phyloP scores from a whole-genome alignment of 2,329 filamentous ascomycete genomes.

The Paracoccidioides lutzii region DNA sequence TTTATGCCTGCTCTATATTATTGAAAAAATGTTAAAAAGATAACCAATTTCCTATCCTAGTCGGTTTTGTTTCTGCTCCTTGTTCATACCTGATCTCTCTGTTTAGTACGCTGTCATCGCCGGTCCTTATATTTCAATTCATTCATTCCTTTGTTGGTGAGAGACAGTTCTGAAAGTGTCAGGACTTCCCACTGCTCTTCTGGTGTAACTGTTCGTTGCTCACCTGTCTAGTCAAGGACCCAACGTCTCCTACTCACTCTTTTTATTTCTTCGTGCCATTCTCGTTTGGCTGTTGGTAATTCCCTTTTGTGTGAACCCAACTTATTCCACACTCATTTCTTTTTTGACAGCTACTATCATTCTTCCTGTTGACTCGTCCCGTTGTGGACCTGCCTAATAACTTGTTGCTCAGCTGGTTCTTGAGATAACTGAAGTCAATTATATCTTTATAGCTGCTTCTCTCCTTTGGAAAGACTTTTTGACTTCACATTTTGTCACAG shows the following conservation, averaged over 20 bases:
- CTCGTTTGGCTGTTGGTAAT: background rate
- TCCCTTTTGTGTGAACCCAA: background rate
- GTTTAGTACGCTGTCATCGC: background rate
- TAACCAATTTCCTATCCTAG: background rate
- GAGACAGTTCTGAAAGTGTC: background rate
- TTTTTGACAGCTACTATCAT: background rate
- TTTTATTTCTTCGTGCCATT: background rate
- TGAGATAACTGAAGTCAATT: background rate
- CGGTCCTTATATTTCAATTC: background rate
- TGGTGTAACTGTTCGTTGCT: background rate
- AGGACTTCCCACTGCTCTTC: background rate
- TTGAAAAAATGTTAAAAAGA: background rate
- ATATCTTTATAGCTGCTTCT: background rate
- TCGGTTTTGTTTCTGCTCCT: background rate
- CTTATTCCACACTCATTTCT: background rate
- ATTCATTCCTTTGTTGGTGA: background rate
- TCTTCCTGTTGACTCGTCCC: background rate
- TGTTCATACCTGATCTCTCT: background rate
- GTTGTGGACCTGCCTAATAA: background rate
- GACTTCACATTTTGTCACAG: background rate
- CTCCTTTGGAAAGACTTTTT: background rate
- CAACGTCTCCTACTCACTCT: background rate
- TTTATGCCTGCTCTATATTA: background rate
- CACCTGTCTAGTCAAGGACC: background rate
- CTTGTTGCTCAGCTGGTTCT: background rate